Evolutionary conservation across 352 stramenopile species (phyloP).

Genomic region (Discostella stelligera): DNA sequence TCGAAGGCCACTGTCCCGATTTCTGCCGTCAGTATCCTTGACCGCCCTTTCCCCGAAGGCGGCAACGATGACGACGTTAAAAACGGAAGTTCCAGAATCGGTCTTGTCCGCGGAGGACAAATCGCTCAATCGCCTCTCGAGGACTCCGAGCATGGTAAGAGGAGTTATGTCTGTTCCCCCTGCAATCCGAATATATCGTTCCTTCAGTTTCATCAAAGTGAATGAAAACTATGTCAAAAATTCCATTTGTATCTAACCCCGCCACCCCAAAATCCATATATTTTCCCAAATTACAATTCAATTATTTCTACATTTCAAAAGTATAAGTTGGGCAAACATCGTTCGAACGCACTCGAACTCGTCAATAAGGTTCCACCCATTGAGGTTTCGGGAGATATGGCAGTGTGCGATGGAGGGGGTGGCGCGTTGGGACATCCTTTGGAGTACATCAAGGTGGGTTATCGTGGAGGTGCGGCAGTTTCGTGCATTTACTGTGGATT

Average conservation of each 20-base stretch:
- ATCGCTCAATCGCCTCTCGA: constrained; percentile 39
- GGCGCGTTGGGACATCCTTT: constrained; percentile 94
- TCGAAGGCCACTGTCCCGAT: background rate
- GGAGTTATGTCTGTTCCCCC: background rate
- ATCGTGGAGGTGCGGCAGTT: constrained; percentile 50
- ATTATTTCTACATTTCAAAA: constrained; percentile 12
- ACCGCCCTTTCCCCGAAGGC: background rate
- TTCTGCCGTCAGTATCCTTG: background rate
- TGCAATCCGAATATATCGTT: no score
- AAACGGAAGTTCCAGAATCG: constrained; percentile 21
- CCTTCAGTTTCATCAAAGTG: no score
- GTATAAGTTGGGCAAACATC: constrained; percentile 80
- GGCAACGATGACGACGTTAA: background rate
- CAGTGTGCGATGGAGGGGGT: constrained; percentile 93
- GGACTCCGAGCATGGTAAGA: constrained; percentile 46
- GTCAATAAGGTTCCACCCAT: constrained; percentile 79
- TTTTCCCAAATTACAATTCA: background rate
- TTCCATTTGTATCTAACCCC: background rate
- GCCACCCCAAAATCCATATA: background rate
- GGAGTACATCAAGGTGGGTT: constrained; percentile 84
- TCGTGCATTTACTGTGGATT: constrained; percentile 80
- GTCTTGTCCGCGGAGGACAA: constrained; percentile 40
- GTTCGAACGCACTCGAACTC: constrained; percentile 79
- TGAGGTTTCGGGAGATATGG: constrained; percentile 89
- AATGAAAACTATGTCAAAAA: no score